Conservation (phyloP, 306 rosid species). For the Coriaria nepalensis region DNA sequence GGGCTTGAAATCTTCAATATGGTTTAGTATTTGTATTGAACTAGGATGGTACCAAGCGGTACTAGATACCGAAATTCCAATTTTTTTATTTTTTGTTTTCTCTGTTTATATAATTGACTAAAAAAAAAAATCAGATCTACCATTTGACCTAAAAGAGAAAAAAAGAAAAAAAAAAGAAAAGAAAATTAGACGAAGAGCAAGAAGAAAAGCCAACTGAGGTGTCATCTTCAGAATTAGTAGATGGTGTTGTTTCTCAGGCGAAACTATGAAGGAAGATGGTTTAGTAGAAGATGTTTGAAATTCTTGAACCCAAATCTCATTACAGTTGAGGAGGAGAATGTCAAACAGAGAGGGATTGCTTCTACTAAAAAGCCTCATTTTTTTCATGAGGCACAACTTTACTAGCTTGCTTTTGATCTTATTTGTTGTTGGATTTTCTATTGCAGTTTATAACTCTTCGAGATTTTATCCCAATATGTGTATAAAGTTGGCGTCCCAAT, state of each 20-base stretch:
- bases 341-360: slow-evolving; percentile 12
- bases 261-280: neutral
- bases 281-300: slow-evolving; percentile 1
- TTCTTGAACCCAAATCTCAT: slow-evolving; percentile 21
- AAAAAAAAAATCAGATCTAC: no score
- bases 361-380: slow-evolving; percentile 15
- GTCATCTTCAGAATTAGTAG: no score
- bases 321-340: slow-evolving; percentile 15
- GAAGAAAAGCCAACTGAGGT: slow-evolving; percentile 6
- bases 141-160: no score
- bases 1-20: no score
- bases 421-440: slow-evolving; percentile 24
- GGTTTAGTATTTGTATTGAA: no score
- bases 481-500: no score
- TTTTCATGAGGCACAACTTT: slow-evolving; percentile 21
- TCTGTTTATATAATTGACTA: no score
- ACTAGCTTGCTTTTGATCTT: slow-evolving; percentile 33
- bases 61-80: no score
- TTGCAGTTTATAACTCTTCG: slow-evolving; percentile 22
- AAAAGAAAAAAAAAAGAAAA: no score
- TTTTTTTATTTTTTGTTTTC: no score
- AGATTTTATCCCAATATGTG: slow-evolving; percentile 20
- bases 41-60: no score
- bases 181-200: slow-evolving; percentile 11
- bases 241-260: no score